These are phyloP conservation scores for Ambrosia hybrid DNA, from an alignment of 140 eudicot species.

Conservation along the genomic window DNA sequence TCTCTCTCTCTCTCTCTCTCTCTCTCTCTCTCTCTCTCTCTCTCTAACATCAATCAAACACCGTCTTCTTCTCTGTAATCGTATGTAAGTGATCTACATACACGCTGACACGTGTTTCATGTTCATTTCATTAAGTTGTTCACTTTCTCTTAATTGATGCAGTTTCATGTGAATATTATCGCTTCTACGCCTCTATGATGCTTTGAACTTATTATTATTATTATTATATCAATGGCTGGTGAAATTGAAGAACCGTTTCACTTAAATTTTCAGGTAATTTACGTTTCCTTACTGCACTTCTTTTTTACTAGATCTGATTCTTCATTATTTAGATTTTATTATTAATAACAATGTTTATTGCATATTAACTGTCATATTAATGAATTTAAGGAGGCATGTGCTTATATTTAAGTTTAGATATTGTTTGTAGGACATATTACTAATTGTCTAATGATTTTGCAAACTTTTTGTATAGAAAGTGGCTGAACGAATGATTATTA, in stretches of 20 bases:
- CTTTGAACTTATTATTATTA: constrained; percentile 27
- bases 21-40: no score
- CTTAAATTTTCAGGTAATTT: constrained; percentile 57
- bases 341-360: not conserved
- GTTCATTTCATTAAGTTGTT: constrained; percentile 13
- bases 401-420: not conserved
- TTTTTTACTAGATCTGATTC: constrained; percentile 27
- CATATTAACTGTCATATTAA: not conserved
- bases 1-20: no score
- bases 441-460: not conserved
- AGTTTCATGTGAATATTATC: not conserved
- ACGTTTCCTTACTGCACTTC: not conserved
- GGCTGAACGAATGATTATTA: no score
- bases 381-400: no score
- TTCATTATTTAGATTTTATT: constrained; percentile 13
- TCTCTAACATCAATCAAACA: constrained; percentile 10
- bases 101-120: not conserved
- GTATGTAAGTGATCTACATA: constrained; percentile 21
- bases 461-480: not conserved
- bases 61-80: constrained; percentile 17
- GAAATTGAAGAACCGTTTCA: constrained; percentile 66
- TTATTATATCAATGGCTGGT: constrained; percentile 44
- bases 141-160: not conserved
- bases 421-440: not conserved
- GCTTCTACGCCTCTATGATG: not conserved